Percentiles rank a stretch among this genome's conserved stretches.
Evolutionary conservation across 108 stramenopile species (phyloP).

Genomic region (Nitzschia inconspicua): DNA sequence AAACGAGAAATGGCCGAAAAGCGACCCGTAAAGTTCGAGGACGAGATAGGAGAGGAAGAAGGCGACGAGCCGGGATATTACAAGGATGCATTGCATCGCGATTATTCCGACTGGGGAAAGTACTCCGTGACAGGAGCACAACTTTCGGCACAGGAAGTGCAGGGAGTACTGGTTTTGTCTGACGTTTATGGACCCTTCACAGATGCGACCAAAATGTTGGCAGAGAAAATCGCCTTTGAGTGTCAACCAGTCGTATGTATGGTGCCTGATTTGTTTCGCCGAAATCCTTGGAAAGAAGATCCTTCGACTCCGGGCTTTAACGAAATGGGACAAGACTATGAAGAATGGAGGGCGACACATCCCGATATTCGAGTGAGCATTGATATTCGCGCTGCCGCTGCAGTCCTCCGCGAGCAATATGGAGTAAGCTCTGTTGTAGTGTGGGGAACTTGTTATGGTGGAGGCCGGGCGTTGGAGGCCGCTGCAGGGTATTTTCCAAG

Average conservation of each 20-base stretch:
- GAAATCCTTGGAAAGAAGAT: conserved; percentile 68
- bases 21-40: conserved; percentile 41
- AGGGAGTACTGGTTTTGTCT: conserved; percentile 74
- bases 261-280: conserved; percentile 80
- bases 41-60: conserved; percentile 48
- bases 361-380: conserved; percentile 67
- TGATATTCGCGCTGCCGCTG: conserved; percentile 84
- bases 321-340: conserved; percentile 59
- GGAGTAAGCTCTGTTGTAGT: conserved; percentile 70
- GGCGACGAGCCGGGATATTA: conserved; percentile 58
- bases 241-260: conserved; percentile 88
- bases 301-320: conserved; percentile 36
- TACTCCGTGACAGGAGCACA: conserved; percentile 77
- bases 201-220: conserved; percentile 64
- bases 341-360: conserved; percentile 72
- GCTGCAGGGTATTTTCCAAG: conserved; percentile 64
- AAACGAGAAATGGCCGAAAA: conserved; percentile 43
- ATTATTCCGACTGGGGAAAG: conserved; percentile 81
- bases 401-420: conserved; percentile 70
- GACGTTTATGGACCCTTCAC: conserved; percentile 79
- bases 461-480: conserved; percentile 79
- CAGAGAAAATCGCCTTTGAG: conserved; percentile 90
- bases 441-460: conserved; percentile 85
- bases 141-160: conserved; percentile 72
- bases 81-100: conserved; percentile 55